Evolutionary conservation across 768 basidiomycete genomes (phyloP), one percentile per base, ranked within the genome.

Genomic region (Leucocoprinus leucothites): DNA sequence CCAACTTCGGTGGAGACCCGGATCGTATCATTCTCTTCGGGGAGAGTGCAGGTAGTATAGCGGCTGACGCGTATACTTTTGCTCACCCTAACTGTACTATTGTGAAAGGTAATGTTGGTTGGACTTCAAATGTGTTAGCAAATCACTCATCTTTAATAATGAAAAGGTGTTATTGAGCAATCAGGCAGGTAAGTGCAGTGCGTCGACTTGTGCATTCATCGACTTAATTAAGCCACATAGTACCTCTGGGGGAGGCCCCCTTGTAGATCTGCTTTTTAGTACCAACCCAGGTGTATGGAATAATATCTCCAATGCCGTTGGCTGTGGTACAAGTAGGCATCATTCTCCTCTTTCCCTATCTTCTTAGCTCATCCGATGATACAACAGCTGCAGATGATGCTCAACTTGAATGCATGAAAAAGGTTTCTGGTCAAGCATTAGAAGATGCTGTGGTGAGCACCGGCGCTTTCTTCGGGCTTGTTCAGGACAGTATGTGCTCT

Each of bases 1-100:
- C 67, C n/a, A 67, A 63, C 8, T 81, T 80, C 47, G 73, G 73
- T 25, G 73, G 73, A 19, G 73, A 74, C 58, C 73, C 71, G 4
- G 60, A 69, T 3, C 67, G 78, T 49, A 66, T 75, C 28, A 63
- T 63, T 13, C 44, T 75, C 16, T 72, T 71, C 43, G 74, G 74
- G 7, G 67, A 74, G 51, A 73, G 72, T 57, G 73, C 74, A 22
- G 74, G 73, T 2, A 69, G 65, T 45, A 62, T 60, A 8, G 66
- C 70, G 2, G 64, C 64, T 41, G 73, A 72, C 58, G 66, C 65
- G 0, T 75, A 72, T 56, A 64, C 70, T 0, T 71, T 71, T 49
- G 61, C 70, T 2, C 67, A 72, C 57, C 68, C 69, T 8, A 59
- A 68, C 14, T 69, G 70, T 59, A 70, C 66, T 9, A 69, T 66